A percentile compares a stretch with the other conserved stretches of the same genome.
Evolutionary conservation across 208 protist genomes (phyloP).

Genomic region (Leishmania mexicana): DNA sequence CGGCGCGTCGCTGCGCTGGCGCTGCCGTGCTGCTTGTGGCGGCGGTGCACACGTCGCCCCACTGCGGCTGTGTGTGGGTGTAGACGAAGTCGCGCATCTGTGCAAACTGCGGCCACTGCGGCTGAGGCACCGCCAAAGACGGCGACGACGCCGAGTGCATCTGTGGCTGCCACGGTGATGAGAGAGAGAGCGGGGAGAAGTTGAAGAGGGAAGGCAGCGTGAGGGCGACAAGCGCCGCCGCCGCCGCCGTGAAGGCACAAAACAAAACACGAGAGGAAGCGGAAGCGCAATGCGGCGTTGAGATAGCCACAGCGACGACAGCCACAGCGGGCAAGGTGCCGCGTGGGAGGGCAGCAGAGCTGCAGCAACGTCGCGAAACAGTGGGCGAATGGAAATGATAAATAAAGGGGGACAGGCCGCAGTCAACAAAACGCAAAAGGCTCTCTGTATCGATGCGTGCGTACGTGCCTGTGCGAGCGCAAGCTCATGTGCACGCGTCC

Average conservation of each 20-base stretch:
- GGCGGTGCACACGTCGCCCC: constrained; percentile 20
- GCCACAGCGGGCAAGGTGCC: background rate
- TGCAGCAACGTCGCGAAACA: background rate
- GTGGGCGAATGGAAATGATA: background rate
- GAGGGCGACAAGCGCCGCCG: background rate
- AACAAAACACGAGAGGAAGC: background rate
- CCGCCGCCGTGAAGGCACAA: background rate
- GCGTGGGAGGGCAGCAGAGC: background rate
- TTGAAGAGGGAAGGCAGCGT: background rate
- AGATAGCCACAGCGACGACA: background rate
- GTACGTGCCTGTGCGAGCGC: background rate
- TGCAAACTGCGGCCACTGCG: constrained; percentile 42
- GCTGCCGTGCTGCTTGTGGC: background rate
- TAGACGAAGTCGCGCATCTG: constrained; percentile 43
- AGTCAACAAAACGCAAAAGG: background rate
- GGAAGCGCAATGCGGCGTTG: background rate
- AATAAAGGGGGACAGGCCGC: background rate
- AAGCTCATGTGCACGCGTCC: background rate
- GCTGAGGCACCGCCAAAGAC: constrained; percentile 20
- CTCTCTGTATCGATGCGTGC: background rate
- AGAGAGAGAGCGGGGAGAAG: background rate
- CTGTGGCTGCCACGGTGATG: background rate
- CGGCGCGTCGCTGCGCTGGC: background rate
- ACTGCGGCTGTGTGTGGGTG: constrained; percentile 65
- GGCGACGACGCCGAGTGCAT: background rate